Evolutionary conservation across 2,329 filamentous ascomycete species (phyloP).

Genomic region (Rasamsonia emersonii): DNA sequence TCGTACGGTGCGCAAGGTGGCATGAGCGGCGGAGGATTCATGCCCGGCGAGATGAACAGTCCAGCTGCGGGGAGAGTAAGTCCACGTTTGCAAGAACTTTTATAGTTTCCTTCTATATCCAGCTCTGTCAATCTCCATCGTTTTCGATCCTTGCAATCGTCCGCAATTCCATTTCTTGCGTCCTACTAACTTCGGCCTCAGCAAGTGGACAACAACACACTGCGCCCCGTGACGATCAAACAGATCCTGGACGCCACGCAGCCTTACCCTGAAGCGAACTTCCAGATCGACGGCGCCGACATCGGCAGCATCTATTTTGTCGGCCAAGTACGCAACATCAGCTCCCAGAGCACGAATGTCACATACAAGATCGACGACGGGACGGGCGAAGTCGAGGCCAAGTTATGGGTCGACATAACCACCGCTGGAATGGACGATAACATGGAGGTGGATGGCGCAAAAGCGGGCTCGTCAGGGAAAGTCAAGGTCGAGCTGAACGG

Average conservation of each 20-base stretch:
- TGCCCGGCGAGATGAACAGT: constrained; percentile 44
- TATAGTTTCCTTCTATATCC: not conserved
- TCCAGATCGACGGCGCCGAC: constrained; percentile 70
- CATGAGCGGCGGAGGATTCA: constrained; percentile 52
- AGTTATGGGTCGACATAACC: constrained; percentile 37
- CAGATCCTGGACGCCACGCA: constrained; percentile 79
- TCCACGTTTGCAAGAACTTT: no score
- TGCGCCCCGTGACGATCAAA: constrained; percentile 92
- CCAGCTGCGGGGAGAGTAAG: constrained; percentile 35
- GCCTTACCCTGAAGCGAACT: constrained; percentile 64
- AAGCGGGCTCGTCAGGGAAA: constrained; percentile 35
- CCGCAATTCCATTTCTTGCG: not conserved
- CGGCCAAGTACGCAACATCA: constrained; percentile 82
- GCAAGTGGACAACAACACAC: constrained; percentile 74
- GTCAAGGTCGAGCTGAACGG: constrained; percentile 59
- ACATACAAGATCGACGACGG: constrained; percentile 94
- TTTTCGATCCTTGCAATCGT: not conserved
- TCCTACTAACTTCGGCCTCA: constrained; percentile 25
- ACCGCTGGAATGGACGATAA: constrained; percentile 25
- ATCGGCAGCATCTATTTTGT: constrained; percentile 75
- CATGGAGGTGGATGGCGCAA: constrained; percentile 37
- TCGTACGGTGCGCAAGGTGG: constrained; percentile 49
- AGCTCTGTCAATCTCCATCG: not conserved
- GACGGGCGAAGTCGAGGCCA: constrained; percentile 79
- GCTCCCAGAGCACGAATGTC: constrained; percentile 78